Percentiles rank a stretch among this genome's conserved stretches.
Conservation (phyloP, 768 basidiomycete species). For the Naganishia vishniacii region DNA sequence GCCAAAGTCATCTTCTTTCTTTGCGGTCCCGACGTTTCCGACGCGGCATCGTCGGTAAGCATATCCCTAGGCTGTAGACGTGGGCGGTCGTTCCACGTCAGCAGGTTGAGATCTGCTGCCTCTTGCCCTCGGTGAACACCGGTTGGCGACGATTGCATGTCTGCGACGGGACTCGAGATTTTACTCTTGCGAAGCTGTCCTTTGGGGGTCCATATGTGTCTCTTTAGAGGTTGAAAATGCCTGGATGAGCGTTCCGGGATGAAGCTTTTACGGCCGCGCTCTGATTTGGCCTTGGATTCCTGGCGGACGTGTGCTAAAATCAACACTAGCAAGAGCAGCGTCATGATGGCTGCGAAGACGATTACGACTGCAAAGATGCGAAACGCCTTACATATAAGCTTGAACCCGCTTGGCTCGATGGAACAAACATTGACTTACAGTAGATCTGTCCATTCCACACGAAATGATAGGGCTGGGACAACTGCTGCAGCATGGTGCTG, state of each 20-base stretch:
- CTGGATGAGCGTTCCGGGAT: neutral
- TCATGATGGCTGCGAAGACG: neutral
- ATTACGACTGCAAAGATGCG: neutral
- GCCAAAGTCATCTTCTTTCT: conserved; percentile 8
- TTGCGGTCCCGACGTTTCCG: neutral
- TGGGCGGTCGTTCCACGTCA: neutral
- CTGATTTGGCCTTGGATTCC: neutral
- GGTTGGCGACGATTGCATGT: neutral
- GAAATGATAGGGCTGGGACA: neutral
- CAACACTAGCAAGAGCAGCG: neutral
- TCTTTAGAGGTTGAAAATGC: neutral
- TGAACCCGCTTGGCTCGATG: no score
- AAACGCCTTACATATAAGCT: no score
- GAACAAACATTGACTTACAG: no score
- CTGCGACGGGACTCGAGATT: neutral
- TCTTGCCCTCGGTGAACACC: neutral
- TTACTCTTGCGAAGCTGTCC: conserved; percentile 1
- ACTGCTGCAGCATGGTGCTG: neutral
- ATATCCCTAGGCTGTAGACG: neutral
- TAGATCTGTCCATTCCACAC: conserved; percentile 18
- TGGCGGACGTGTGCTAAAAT: neutral
- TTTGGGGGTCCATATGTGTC: neutral
- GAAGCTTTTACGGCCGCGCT: neutral
- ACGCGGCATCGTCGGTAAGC: neutral
- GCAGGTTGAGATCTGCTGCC: neutral